phyloP scores from a whole-genome alignment of 768 basidiomycete species.

The Tephrocybe sp. region DNA sequence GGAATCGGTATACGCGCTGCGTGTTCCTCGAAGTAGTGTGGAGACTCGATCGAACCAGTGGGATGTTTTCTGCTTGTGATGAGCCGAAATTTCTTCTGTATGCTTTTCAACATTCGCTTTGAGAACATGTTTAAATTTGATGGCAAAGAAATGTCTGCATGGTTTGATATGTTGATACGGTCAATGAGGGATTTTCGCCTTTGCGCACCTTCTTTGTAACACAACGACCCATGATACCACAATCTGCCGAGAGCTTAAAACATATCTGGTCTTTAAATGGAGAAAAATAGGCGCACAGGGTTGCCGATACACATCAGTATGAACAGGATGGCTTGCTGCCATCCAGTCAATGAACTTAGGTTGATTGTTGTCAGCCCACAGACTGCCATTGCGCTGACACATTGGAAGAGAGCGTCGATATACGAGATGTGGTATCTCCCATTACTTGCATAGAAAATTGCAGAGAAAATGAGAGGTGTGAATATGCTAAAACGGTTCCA shows the following conservation, averaged over 20 bases:
- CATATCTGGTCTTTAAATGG: background rate
- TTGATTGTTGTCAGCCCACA: slow-evolving; percentile 75
- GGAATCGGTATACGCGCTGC: slow-evolving; percentile 21
- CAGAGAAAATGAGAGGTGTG: slow-evolving; percentile 75
- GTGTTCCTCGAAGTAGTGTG: slow-evolving; percentile 29
- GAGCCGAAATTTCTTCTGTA: slow-evolving; percentile 6
- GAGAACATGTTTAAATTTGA: slow-evolving; percentile 48
- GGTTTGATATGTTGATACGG: slow-evolving; percentile 2
- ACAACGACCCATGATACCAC: slow-evolving; percentile 84
- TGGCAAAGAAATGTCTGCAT: slow-evolving; percentile 64
- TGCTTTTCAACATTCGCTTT: slow-evolving; percentile 8
- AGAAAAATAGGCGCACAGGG: slow-evolving; percentile 50
- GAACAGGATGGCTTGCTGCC: slow-evolving; percentile 71
- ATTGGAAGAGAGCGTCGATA: slow-evolving; percentile 76
- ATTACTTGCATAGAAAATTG: slow-evolving; percentile 82
- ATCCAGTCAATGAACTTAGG: slow-evolving; percentile 61
- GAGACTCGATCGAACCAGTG: slow-evolving; percentile 26
- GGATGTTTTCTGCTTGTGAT: slow-evolving; percentile 10
- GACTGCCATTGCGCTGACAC: slow-evolving; percentile 74
- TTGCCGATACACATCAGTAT: slow-evolving; percentile 77
- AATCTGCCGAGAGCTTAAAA: slow-evolving; percentile 40
- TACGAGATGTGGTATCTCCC: slow-evolving; percentile 68
- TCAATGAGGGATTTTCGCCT: slow-evolving; percentile 8
- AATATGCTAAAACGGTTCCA: slow-evolving; percentile 50
- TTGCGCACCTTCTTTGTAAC: slow-evolving; percentile 61